A percentile compares a stretch with the other conserved stretches of the same genome.
Evolutionary conservation across 176 grass and related monocot genomes (phyloP).

Genomic region (Carex kokanica): DNA sequence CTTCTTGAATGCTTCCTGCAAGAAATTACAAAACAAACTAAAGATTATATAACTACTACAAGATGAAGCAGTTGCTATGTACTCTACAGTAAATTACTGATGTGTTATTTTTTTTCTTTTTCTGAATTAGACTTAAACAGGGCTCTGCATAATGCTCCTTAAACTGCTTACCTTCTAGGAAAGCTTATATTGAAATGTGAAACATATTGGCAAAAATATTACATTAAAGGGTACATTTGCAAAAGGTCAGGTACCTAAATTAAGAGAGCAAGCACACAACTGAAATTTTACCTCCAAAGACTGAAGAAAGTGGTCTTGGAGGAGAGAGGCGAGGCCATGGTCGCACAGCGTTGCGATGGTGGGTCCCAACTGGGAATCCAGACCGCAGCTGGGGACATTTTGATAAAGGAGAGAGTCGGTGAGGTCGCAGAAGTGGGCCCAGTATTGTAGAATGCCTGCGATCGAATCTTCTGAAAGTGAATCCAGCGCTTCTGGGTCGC

Average conservation of each 20-base stretch:
- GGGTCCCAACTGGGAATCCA: slow-evolving; percentile 38
- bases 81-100: neutral
- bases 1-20: slow-evolving; percentile 75
- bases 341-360: slow-evolving; percentile 44
- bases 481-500: slow-evolving; percentile 27
- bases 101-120: neutral
- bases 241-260: neutral
- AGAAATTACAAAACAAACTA: neutral
- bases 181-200: neutral
- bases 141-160: neutral
- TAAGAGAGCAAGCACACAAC: neutral
- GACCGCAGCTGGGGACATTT: slow-evolving; percentile 34
- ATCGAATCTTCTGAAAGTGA: slow-evolving; percentile 37
- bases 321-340: slow-evolving; percentile 51
- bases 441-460: slow-evolving; percentile 41
- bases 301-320: slow-evolving; percentile 70
- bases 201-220: neutral
- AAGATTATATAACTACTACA: neutral
- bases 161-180: neutral
- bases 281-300: slow-evolving; percentile 51
- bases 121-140: neutral
- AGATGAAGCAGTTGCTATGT: neutral
- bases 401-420: slow-evolving; percentile 37
- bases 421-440: slow-evolving; percentile 56
- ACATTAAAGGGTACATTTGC: neutral